Base-by-base conservation (phyloP, 73 alveolate genomes). In the Paramecium biaurelia region DNA sequence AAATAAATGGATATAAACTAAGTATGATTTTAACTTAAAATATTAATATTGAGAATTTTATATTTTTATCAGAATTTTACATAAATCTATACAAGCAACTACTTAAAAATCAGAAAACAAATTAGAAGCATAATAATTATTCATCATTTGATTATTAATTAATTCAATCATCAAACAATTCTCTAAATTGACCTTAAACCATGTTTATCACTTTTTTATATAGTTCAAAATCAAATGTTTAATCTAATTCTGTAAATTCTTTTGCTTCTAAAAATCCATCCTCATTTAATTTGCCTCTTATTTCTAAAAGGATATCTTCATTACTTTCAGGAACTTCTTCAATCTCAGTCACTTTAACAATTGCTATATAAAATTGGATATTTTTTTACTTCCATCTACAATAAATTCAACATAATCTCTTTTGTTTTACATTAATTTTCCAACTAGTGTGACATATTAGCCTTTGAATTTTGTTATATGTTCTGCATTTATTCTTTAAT, bases 401-500 rank as follows among this genome's bases (percentile, higher is more conserved):
- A 7, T 14, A 63, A 63, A 63, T 32, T 63, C 84, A 24, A 63
- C 84, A 63, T 63, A 63, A 63, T 63, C 45, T 63, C 84, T 49
- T 63, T 63, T 63, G 41, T 14, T 63, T 63, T 63, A 63, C 26
- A 63, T 4, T 32, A 63, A 63, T 63, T 63, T 63, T 63, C 84
- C 84, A 24, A 63, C 84, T 1, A 63, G 47, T 12, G 84, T 63
- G 21, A 63, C 84, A 63, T 11, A 63, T 30, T 63, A 14, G 14
- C 84, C 84, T 63, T 32, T 63, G 28, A 63, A 63, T 23, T 63
- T 63, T 4, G 1, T 5, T 32, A 63, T 63, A 63, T 63, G 84
- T 63, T n/a, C 84, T 63, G 84, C 84, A 63, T 63, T 63, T 11
- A 63, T 63, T 63, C 84, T 63, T 63, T 63, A 30, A 63, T 63